phyloP scores from a whole-genome alignment of 495 filamentous ascomycete genomes.

The Neurospora sp. region DNA sequence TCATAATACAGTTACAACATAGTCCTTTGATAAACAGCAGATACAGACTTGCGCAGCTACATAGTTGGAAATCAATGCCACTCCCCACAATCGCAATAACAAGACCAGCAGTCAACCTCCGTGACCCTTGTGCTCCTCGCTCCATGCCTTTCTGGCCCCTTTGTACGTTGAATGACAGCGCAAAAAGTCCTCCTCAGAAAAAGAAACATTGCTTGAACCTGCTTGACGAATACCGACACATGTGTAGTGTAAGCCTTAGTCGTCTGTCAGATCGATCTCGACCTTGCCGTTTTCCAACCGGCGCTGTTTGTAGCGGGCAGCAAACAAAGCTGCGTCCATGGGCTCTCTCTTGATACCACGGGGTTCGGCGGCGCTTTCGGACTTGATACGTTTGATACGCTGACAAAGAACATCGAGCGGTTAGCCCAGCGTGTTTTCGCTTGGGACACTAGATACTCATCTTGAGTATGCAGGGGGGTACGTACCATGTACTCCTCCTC shows the following conservation, averaged over 20 bases:
- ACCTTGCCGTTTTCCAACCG: neutral
- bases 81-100: neutral
- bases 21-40: neutral
- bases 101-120: neutral
- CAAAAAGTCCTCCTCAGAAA: neutral
- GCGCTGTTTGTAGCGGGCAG: conserved; percentile 2
- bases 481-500: neutral
- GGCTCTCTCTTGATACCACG: neutral
- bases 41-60: neutral
- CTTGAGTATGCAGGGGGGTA: neutral
- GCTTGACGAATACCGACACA: neutral
- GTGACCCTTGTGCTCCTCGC: neutral
- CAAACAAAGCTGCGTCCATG: neutral
- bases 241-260: neutral
- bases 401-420: neutral
- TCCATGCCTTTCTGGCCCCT: neutral
- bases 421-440: neutral
- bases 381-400: neutral
- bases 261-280: conserved; percentile 2
- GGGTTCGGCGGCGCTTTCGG: neutral
- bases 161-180: neutral
- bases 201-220: neutral
- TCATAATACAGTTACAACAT: neutral
- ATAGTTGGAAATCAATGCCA: neutral
- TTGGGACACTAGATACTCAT: neutral